A percentile compares a stretch with the other conserved stretches of the same genome.
Conservation (phyloP, 202 grass and related monocot species). For the Zizania palustris region DNA sequence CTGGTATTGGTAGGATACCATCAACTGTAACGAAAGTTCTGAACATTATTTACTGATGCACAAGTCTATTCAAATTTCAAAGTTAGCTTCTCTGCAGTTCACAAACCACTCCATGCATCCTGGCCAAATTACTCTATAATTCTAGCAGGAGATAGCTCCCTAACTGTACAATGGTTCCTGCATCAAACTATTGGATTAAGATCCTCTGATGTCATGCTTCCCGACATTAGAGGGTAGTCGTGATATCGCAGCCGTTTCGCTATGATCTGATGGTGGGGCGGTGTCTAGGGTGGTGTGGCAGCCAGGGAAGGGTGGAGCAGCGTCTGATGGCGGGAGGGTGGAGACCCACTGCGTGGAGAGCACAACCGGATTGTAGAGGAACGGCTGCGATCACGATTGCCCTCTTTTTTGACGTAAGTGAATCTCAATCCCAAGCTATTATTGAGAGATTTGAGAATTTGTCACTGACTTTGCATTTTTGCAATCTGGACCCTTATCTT, state of each 20-base stretch:
- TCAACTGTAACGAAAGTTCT: not conserved
- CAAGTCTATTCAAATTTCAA: not conserved
- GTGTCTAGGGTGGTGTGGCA: no score
- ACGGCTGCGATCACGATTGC: no score
- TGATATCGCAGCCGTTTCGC: no score
- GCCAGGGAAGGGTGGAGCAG: no score
- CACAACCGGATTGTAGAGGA: no score
- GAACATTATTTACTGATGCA: not conserved
- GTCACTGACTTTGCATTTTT: constrained; percentile 21
- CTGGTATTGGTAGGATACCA: not conserved
- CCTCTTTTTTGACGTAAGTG: no score
- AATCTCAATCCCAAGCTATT: no score
- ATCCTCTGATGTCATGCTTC: no score
- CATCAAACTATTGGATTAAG: constrained; percentile 27
- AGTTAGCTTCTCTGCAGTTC: not conserved
- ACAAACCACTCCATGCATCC: not conserved
- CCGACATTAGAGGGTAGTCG: no score
- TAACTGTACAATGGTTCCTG: not conserved
- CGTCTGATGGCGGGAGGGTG: no score
- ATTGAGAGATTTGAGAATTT: constrained; percentile 8
- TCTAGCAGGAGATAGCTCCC: not conserved
- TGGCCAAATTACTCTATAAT: not conserved
- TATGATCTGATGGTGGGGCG: no score
- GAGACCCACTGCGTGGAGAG: no score
- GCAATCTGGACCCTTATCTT: not conserved